Base-by-base conservation (phyloP, 345 rosid species). In the Nasturtium officinale region DNA sequence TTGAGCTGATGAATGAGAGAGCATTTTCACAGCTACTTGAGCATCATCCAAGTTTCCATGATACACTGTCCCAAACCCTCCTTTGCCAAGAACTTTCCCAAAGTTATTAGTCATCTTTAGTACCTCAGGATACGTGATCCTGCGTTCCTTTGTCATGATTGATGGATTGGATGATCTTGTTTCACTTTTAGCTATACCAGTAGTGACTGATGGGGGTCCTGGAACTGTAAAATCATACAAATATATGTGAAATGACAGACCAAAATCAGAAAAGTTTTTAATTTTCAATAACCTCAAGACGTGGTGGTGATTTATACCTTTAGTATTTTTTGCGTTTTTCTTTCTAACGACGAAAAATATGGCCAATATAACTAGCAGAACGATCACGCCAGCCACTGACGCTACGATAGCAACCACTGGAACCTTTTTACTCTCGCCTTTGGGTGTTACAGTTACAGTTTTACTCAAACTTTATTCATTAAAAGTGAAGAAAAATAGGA, bases 31-130 rank as follows among this genome's bases (percentile, higher is more conserved):
- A 72, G 80, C 83, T 7, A 76, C 80, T 80, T 76, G 43, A 55
- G 46, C 33, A 32, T 75, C 75, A 63, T 51, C 79, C 59, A 79
- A 53, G 69, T 55, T 47, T 0, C 82, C 82, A 16, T 61, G 35
- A 57, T 79, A 79, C 17, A 79, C 82, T 40, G 75, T 79, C 37
- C 82, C 82, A 79, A 74, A 79, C 0, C 79, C 82, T 74, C 82
- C 82, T 74, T 79, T 74, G 0, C 82, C 82, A 35, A 79, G 71
- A 40, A 79, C 79, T 56, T 64, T 79, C 4, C 1, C 69, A 1
- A 79, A 74, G 75, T 79, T 79, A 5, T 69, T 64, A n/a, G 82
- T 79, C 71, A 74, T 74, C 42, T 50, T 69, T 1, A 79, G 38
- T 16, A 79, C 71, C 32, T 79, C 69, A 0, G 79, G 51, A 2